Percentiles rank a stretch among this genome's conserved stretches.
Conservation (phyloP, 352 stramenopile genomes). For the Pythium chondricola region DNA sequence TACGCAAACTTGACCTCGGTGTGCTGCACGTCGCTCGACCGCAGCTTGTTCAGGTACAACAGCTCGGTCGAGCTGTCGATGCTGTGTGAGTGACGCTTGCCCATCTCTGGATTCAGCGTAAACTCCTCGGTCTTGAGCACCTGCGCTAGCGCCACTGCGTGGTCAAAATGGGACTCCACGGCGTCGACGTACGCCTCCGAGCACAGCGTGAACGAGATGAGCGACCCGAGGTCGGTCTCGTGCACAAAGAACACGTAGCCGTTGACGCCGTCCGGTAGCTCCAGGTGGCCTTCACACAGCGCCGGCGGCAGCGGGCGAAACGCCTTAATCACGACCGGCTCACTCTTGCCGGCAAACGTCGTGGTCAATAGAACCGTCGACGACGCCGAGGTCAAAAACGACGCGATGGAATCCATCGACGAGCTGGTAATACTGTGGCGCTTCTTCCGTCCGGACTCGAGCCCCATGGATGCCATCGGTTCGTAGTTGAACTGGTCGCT, state of each 20-base stretch:
- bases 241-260: constrained; percentile 75
- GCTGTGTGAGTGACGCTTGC: constrained; percentile 3
- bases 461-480: constrained; percentile 1
- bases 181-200: constrained; percentile 65
- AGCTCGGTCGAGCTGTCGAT: constrained; percentile 31
- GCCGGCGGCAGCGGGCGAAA: constrained; percentile 39
- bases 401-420: constrained; percentile 2
- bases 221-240: constrained; percentile 73
- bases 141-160: constrained; percentile 40
- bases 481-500: constrained; percentile 23
- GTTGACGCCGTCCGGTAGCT: constrained; percentile 64
- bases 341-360: constrained; percentile 13
- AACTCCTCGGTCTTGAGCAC: constrained; percentile 33
- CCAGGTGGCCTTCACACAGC: constrained; percentile 63
- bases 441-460: neutral
- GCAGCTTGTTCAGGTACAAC: constrained; percentile 67
- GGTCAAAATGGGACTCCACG: constrained; percentile 55
- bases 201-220: constrained; percentile 79
- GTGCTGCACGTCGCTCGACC: constrained; percentile 61
- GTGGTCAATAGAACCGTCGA: constrained; percentile 4
- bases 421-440: neutral
- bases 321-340: constrained; percentile 14
- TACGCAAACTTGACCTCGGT: constrained; percentile 78
- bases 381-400: constrained; percentile 7
- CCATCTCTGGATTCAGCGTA: constrained; percentile 1